A percentile compares a stretch with the other conserved stretches of the same genome.
Conservation (phyloP, 2,329 filamentous ascomycete species). For the Clonostachys rosea region DNA sequence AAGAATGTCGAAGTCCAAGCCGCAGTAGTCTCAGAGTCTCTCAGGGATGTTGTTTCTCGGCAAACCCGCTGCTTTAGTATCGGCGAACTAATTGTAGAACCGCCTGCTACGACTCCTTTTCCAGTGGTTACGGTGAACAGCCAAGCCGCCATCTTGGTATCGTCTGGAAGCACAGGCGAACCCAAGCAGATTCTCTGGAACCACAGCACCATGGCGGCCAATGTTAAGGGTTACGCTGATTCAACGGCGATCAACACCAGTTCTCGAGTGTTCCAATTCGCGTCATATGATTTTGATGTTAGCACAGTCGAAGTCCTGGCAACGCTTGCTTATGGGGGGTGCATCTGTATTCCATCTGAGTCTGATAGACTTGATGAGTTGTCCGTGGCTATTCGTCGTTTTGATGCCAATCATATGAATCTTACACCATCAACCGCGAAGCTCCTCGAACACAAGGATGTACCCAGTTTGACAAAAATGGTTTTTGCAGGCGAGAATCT, state of each 20-base stretch:
- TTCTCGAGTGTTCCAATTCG: conserved; percentile 39
- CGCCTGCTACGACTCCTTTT: too few species aligned
- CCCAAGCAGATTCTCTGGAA: conserved; percentile 5
- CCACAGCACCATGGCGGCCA: conserved; percentile 10
- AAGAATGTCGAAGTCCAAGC: too few species aligned
- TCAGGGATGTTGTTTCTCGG: too few species aligned
- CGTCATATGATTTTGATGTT: conserved; percentile 16
- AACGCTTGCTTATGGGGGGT: conserved; percentile 4
- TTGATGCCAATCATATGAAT: conserved; percentile 5
- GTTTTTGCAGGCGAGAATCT: conserved; percentile 13
- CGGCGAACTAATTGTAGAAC: too few species aligned
- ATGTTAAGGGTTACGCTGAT: conserved; percentile 32
- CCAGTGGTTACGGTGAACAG: too few species aligned
- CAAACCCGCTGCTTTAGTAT: too few species aligned
- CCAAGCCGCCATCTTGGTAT: too few species aligned
- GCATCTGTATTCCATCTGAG: conserved; percentile 8
- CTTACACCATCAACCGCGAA: conserved; percentile 10
- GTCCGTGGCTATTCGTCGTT: conserved; percentile 4
- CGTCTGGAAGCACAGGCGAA: conserved; percentile 3
- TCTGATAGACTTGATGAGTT: conserved; percentile 4
- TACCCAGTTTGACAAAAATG: conserved; percentile 8
- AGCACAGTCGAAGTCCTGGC: conserved; percentile 4
- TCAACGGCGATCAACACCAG: conserved; percentile 10
- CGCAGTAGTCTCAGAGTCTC: too few species aligned
- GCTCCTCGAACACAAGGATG: conserved; percentile 10